phyloP scores from a whole-genome alignment of 2,329 filamentous ascomycete genomes.

The Trichoderma simmonsii region DNA sequence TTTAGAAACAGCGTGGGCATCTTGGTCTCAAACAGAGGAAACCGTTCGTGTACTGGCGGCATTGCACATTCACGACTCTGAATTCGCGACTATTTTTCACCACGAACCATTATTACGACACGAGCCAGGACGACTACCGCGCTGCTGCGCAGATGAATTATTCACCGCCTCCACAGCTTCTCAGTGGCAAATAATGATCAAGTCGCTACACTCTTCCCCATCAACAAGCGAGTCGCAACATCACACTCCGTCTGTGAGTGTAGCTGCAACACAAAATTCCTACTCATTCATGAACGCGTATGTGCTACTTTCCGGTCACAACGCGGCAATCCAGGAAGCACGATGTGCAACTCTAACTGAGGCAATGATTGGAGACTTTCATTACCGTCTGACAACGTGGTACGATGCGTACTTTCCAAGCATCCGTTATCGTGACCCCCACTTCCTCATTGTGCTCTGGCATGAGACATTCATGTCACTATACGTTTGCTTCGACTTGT shows the following conservation, averaged over 20 bases:
- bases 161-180: neutral
- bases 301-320: neutral
- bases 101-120: neutral
- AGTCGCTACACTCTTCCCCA: neutral
- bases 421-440: neutral
- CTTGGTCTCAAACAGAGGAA: neutral
- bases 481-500: neutral
- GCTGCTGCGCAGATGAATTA: neutral
- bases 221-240: neutral
- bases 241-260: neutral
- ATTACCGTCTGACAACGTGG: neutral
- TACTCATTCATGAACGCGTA: neutral
- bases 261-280: neutral
- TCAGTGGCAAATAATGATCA: neutral
- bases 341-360: neutral
- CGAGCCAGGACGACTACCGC: neutral
- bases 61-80: neutral
- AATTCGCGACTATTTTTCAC: neutral
- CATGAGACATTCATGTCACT: slow-evolving; percentile 13
- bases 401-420: neutral
- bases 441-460: slow-evolving; percentile 11
- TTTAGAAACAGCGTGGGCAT: neutral
- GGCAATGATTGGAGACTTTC: neutral
- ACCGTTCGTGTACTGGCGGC: neutral
- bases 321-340: neutral